phyloP scores from a whole-genome alignment of 2,329 filamentous ascomycete species.

The Clonostachys byssicola region DNA sequence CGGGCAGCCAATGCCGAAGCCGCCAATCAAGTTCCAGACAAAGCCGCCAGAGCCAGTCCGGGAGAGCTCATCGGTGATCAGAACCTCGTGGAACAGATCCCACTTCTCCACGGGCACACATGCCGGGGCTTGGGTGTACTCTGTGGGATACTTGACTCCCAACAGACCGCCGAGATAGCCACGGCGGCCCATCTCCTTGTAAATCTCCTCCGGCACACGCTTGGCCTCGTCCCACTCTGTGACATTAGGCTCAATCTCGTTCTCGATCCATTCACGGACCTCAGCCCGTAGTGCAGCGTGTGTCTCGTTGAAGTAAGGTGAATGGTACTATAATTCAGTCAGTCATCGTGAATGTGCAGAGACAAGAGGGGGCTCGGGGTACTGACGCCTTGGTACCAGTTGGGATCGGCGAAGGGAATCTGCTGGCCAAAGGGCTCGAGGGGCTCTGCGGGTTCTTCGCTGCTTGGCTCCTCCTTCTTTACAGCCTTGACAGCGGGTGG shows the following conservation, averaged over 20 bases:
- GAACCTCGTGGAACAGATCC: conserved; percentile 98
- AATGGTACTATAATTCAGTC: conserved; percentile 68
- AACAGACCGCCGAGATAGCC: conserved; percentile 93
- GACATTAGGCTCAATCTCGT: conserved; percentile 84
- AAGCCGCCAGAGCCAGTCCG: conserved; percentile 86
- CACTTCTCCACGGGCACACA: conserved; percentile 83
- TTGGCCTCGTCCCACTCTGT: conserved; percentile 97
- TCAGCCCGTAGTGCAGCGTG: conserved; percentile 89
- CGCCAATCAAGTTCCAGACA: conserved; percentile 94
- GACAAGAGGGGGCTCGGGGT: neutral
- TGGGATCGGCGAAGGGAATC: conserved; percentile 87
- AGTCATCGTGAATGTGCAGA: neutral
- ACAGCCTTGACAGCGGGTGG: conserved; percentile 28
- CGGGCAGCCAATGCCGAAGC: conserved; percentile 93
- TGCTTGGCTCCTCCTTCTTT: conserved; percentile 12
- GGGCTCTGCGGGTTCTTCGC: conserved; percentile 55
- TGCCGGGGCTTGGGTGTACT: conserved; percentile 68
- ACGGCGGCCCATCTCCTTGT: conserved; percentile 90
- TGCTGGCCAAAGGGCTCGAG: conserved; percentile 82
- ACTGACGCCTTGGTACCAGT: conserved; percentile 90
- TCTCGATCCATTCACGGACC: conserved; percentile 87
- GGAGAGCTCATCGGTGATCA: conserved; percentile 91
- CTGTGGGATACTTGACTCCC: conserved; percentile 74
- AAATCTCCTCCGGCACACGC: conserved; percentile 81
- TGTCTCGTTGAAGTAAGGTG: conserved; percentile 92